Evolutionary conservation across 495 filamentous ascomycete species (phyloP), one percentile per base, ranked within the genome.

Genomic region (Daldinia caldariorum): DNA sequence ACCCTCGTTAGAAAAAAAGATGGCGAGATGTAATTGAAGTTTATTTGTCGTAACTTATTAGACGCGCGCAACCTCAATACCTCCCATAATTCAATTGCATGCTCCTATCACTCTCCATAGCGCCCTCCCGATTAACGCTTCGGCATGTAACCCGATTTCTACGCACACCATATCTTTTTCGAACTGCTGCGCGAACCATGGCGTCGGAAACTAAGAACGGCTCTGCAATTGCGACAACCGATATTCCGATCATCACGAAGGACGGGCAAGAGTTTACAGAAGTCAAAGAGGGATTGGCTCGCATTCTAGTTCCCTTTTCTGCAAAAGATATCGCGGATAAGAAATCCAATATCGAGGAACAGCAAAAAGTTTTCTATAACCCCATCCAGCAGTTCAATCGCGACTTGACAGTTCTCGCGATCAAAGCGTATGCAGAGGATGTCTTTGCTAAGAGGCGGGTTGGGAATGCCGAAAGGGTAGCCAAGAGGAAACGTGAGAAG

Each of bases 311-410:
- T 10, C 80, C 82, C n/a, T 67, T 72, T 31, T 71, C 76, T 8
- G 66, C 71, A 16, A 76, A 76, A 16, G 72, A 77, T 47, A 72
- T 73, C 31, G 62, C 57, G 12, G 57, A 22, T 13, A 76, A 77
- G 41, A 63, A 58, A 18, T 63, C 57, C 9, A 75, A 71, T 34
- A 73, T 78, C 45, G 76, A 82, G 58, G 78, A 79, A 38, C 81
- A 82, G 39, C 93, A 97, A 76, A 86, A 89, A 32, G 96, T 99
- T 29, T 99, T 99, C 77, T 99, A 99, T 82, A 99, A 99, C 70
- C 94, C 95, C 0, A 97, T 99, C 45, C 96, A 98, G 76, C 96
- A 98, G 78, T 99, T 97, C 83, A 99, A 99, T 81, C 88, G 95
- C 9, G 95, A 99, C 79, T 81, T 99, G 70, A 97, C 92, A 74